Base-by-base conservation (phyloP, 2,329 filamentous ascomycete genomes). In the Aschersonia sp. region DNA sequence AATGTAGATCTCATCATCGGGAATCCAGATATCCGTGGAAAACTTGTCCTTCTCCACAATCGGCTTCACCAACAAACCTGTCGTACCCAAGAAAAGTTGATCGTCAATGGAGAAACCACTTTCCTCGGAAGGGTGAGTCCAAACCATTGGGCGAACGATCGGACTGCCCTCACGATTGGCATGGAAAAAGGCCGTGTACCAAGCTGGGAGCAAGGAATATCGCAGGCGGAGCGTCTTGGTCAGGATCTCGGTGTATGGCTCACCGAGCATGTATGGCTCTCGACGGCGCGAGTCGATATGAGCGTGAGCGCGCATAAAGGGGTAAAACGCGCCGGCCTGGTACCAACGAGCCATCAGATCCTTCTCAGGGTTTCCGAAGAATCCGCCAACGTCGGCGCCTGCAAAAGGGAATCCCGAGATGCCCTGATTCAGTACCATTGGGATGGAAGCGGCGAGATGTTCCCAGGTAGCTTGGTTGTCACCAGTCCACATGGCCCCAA, bases 401-500 rank as follows among this genome's bases (percentile, higher is more conserved):
- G 87, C 81, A 59, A 97, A 97, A 9, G 92, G 92, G 64, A 85
- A 97, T 6, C 92, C 92, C 1, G 87, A 81, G 55, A 98, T 88
- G 48, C 90, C 89, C 60, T 95, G 86, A 63, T 85, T 92, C 41
- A 98, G 71, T 30, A 95, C 72, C 92, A 98, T 98, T 30, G 92
- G 90, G 39, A 96, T 78, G 2, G 88, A 85, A 1, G 82, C 85
- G n/a, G 81, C 85, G 12, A 98, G 76, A 59, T 97, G 89, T 14
- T 82, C 80, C 92, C 92, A 98, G 30, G 78, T 81, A 9, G 92
- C 92, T 63, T 92, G 85, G 68, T 98, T 98, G 62, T 98, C 92
- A 51, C 92, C 92, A 22, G 92, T 98, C 92, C 92, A 98, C 89
- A 96, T 96, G 50, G 92, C 90, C 53, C 87, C 87, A 42, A 87